These are phyloP conservation scores for Crataegus laevigata DNA, from an alignment of 306 rosid species.

Conservation along the genomic window DNA sequence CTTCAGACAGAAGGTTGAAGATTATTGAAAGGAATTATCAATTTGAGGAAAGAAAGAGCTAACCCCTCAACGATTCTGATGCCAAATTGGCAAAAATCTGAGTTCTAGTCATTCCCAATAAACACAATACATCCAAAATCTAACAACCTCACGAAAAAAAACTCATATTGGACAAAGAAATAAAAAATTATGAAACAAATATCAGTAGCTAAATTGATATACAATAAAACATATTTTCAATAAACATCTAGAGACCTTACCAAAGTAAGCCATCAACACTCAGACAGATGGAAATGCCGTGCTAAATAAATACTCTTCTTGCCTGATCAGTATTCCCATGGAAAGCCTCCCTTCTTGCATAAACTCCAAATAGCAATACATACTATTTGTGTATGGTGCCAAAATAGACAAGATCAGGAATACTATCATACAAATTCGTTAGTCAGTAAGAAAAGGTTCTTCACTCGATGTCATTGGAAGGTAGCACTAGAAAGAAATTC, in stretches of 20 bases:
- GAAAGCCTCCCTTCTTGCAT: conserved; percentile 81
- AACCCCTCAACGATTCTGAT: background rate
- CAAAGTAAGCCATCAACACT: conserved; percentile 57
- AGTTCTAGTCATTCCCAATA: background rate
- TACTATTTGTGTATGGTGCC: conserved; percentile 43
- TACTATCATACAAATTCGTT: background rate
- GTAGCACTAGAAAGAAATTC: conserved; percentile 65
- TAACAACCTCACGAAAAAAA: background rate
- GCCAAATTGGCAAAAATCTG: background rate
- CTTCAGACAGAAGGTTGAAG: background rate
- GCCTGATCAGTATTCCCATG: conserved; percentile 77
- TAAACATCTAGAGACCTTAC: conserved; percentile 31
- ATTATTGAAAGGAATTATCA: background rate
- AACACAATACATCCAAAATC: background rate
- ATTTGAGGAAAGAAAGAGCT: background rate
- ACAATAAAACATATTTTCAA: background rate
- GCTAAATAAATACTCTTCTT: conserved; percentile 70
- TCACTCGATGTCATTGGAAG: too few species aligned
- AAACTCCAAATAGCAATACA: conserved; percentile 76
- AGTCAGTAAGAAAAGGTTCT: background rate
- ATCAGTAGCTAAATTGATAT: background rate
- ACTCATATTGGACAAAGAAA: background rate
- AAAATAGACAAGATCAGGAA: background rate
- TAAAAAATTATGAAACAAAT: background rate
- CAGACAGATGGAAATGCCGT: conserved; percentile 64